These are phyloP conservation scores for Pseudocercospora cruenta DNA, from an alignment of 2,329 filamentous ascomycete genomes.

Conservation along the genomic window DNA sequence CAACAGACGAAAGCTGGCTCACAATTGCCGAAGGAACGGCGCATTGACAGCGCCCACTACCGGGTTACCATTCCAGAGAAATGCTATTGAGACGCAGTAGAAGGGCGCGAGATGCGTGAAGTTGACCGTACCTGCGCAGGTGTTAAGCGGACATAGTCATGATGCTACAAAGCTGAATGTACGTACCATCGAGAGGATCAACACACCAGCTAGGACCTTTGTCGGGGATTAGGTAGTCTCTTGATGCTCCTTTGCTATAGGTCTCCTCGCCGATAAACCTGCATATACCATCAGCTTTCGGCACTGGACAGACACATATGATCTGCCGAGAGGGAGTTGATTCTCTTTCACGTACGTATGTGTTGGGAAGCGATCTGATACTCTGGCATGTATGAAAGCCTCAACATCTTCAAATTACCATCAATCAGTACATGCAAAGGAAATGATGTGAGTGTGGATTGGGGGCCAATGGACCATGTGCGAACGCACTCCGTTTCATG, in stretches of 20 bases:
- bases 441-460: neutral
- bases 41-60: slow-evolving; percentile 73
- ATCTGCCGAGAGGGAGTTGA: neutral
- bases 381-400: slow-evolving; percentile 58
- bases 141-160: neutral
- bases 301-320: neutral
- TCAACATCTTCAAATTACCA: slow-evolving; percentile 63
- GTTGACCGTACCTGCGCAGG: slow-evolving; percentile 66
- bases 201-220: slow-evolving; percentile 71
- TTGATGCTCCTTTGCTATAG: slow-evolving; percentile 69
- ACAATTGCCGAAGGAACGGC: slow-evolving; percentile 58
- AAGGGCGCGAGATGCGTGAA: slow-evolving; percentile 80
- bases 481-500: neutral
- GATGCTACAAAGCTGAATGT: neutral
- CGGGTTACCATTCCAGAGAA: slow-evolving; percentile 63
- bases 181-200: slow-evolving; percentile 71
- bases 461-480: neutral
- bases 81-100: slow-evolving; percentile 78
- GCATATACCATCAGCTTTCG: slow-evolving; percentile 9
- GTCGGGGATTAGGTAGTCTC: slow-evolving; percentile 66
- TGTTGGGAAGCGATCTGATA: slow-evolving; percentile 62
- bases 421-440: slow-evolving; percentile 10
- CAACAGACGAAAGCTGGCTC: neutral
- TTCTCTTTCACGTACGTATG: slow-evolving; percentile 61
- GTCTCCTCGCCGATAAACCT: slow-evolving; percentile 79